Evolutionary conservation across 2,329 filamentous ascomycete species (phyloP).

Genomic region (Arthroderma sp.): DNA sequence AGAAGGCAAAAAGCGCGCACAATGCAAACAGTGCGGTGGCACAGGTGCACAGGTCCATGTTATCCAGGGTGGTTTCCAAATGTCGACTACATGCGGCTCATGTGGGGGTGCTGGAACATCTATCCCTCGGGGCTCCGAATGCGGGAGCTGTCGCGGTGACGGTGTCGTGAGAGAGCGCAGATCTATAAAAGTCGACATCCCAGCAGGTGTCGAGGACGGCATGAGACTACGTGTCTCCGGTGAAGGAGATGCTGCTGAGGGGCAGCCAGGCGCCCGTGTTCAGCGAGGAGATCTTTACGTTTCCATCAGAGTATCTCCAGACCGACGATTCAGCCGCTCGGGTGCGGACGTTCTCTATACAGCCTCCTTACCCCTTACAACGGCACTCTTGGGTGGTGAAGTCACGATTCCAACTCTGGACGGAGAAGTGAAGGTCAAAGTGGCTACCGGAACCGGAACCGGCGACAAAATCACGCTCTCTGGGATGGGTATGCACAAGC

Average conservation of each 20-base stretch:
- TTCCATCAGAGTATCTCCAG: constrained; percentile 74
- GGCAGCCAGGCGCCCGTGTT: constrained; percentile 49
- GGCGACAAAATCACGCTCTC: constrained; percentile 80
- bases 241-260: constrained; percentile 71
- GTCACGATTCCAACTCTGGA: constrained; percentile 82
- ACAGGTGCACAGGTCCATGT: constrained; percentile 78
- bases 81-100: constrained; percentile 73
- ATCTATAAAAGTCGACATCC: constrained; percentile 80
- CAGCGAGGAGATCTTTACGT: constrained; percentile 82
- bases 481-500: constrained; percentile 87
- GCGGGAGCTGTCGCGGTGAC: constrained; percentile 63
- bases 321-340: constrained; percentile 74
- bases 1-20: constrained; percentile 55
- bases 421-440: constrained; percentile 77
- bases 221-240: constrained; percentile 79
- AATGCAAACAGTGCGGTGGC: constrained; percentile 71
- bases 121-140: constrained; percentile 69
- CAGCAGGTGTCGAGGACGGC: constrained; percentile 88
- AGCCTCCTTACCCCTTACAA: constrained; percentile 80
- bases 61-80: constrained; percentile 88
- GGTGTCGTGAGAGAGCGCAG: constrained; percentile 74
- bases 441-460: constrained; percentile 80
- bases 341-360: constrained; percentile 91
- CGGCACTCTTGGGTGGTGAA: constrained; percentile 81
- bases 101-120: constrained; percentile 68